phyloP scores from a whole-genome alignment of 345 rosid genomes.

The Hibiscus syriacus region DNA sequence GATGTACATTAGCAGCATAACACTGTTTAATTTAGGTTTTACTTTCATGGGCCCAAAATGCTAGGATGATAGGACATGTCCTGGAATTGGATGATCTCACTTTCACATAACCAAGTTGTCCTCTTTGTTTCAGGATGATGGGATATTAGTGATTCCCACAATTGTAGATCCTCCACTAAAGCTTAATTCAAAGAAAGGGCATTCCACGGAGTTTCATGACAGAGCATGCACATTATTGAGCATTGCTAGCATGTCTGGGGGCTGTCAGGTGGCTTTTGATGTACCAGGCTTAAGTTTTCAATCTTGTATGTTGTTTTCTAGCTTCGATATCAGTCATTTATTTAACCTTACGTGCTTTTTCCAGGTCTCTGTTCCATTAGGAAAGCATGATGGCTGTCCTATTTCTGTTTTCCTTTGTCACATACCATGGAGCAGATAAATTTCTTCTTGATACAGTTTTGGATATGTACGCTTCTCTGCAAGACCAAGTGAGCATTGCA shows the following conservation, averaged over 20 bases:
- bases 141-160: slow-evolving; percentile 76
- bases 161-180: slow-evolving; percentile 60
- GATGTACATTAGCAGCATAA: background rate
- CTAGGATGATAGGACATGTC: background rate
- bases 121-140: slow-evolving; percentile 49
- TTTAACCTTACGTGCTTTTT: slow-evolving; percentile 8
- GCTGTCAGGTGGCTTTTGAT: slow-evolving; percentile 63
- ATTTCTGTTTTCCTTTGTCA: slow-evolving; percentile 68
- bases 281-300: slow-evolving; percentile 7
- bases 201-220: slow-evolving; percentile 48
- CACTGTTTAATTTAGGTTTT: background rate
- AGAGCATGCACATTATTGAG: slow-evolving; percentile 50
- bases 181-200: slow-evolving; percentile 39
- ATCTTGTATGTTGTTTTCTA: slow-evolving; percentile 1
- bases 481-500: slow-evolving; percentile 56
- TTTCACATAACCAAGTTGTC: background rate
- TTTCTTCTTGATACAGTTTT: slow-evolving; percentile 82
- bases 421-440: slow-evolving; percentile 81
- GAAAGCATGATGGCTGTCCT: slow-evolving; percentile 57
- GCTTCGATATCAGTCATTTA: slow-evolving; percentile 4
- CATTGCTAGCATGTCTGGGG: slow-evolving; percentile 88
- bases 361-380: slow-evolving; percentile 80
- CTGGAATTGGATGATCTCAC: background rate
- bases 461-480: slow-evolving; percentile 73
- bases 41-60: background rate